Base-by-base conservation (phyloP, 352 stramenopile genomes). In the Phytophthora vignae region DNA sequence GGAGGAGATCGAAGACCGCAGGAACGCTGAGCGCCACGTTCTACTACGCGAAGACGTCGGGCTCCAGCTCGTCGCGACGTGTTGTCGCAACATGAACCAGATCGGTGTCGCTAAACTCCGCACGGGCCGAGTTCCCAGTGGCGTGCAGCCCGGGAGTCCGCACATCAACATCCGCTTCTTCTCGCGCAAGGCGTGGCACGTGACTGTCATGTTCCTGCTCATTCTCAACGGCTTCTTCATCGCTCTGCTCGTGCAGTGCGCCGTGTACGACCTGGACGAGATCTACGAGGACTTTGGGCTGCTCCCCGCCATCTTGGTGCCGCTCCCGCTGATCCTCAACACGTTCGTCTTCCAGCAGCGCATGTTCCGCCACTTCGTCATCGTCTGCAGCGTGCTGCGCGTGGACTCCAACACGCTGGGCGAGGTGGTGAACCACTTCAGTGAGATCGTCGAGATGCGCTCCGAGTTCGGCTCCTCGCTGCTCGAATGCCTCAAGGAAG, bases 161-260 rank as follows among this genome's bases (percentile, higher is more conserved):
- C n/a, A 55, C 4, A 74, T 73, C 49, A 65, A 56, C 7, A 68
- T 84, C 44, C 74, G 70, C 19, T 88, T 77, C 67, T 91, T 90
- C 56, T 90, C 82, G 0, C 76, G 77, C 10, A 91, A 91, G 55
- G 69, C 62, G 1, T 90, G 83, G 81, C 83, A 92, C 29, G 87
- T 91, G 55, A 14, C 76, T 1, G 74, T 92, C 60, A 86, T 90
- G 58, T 65, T 77, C 12, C 54, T 88, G 15, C 57, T 92, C 17
- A 87, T 92, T 67, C 69, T 92, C 25, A 92, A 92, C 55, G 85
- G 76, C 0, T 81, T 92, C 60, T 91, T 87, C 77, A 55, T 79
- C 36, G 83, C 81, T 10, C 73, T 91, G 4, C 69, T 91, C n/a
- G 70, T 81, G 4, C 83, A 91, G 57, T 91, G 83, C 49, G 67